phyloP scores from a whole-genome alignment of 495 filamentous ascomycete species.

The Umbilicaria muhlenbergii region DNA sequence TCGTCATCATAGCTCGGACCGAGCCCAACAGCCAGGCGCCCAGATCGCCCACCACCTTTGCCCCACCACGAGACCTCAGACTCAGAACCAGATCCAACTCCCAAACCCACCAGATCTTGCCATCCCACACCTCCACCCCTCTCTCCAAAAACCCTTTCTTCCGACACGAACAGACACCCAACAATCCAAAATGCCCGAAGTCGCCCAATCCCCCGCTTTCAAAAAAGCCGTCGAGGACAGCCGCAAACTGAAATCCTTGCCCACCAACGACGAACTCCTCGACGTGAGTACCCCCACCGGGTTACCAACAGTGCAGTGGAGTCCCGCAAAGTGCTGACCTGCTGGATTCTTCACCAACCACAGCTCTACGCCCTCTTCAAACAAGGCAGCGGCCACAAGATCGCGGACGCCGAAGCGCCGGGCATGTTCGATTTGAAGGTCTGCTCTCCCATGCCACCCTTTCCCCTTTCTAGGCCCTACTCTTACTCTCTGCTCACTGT shows the following conservation, averaged over 20 bases:
- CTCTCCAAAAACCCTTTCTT: too few relatives aligned
- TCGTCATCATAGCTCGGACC: too few relatives aligned
- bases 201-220: constrained; percentile 12
- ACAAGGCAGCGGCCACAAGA: constrained; percentile 28
- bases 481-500: too few relatives aligned
- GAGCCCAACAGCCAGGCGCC: too few relatives aligned
- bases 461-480: background rate
- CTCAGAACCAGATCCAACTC: too few relatives aligned
- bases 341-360: background rate
- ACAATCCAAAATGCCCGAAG: background rate
- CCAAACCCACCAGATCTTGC: too few relatives aligned
- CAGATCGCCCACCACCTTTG: too few relatives aligned
- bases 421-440: constrained; percentile 41
- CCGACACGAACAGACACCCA: too few relatives aligned
- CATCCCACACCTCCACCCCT: too few relatives aligned
- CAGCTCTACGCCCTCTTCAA: constrained; percentile 49
- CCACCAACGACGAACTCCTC: constrained; percentile 35
- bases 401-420: constrained; percentile 26
- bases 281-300: constrained; percentile 30
- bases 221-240: constrained; percentile 42
- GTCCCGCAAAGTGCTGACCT: background rate
- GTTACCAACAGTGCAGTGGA: too few relatives aligned
- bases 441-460: background rate
- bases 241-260: constrained; percentile 39
- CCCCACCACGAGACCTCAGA: too few relatives aligned